Evolutionary conservation across 176 grass and related monocot genomes (phyloP), one percentile per base, ranked within the genome.

Genomic region (Luzula sylvatica): DNA sequence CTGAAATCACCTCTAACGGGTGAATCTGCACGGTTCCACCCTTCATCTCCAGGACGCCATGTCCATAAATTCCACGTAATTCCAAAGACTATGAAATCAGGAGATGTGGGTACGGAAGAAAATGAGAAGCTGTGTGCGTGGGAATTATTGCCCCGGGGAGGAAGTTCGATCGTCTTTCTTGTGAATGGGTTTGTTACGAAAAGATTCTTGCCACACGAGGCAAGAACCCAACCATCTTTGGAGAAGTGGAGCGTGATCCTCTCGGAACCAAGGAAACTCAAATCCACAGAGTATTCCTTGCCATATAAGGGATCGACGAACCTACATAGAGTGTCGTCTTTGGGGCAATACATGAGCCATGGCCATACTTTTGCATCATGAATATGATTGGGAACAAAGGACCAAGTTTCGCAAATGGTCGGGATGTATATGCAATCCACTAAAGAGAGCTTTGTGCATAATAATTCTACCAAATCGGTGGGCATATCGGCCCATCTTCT

Each of bases 181-280:
- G 50, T 69, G 28, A 69, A 57, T n/a, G 65, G 65, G 44, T 56
- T 69, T 2, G 23, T 1, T 5, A 55, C 46, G 38, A 28, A 69
- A 13, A 69, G 43, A 42, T 57, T 19, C 43, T 46, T 58, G 22
- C n/a, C 65, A 27, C 49, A 26, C 13, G 28, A 26, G 19, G 56
- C 35, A 12, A 69, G 12, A 40, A 69, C 51, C 65, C 65, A 69
- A 17, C 65, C 65, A 28, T 69, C 23, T 28, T 23, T 69, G 15
- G 65, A 47, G 3, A 51, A 69, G 18, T 55, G 65, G 17, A 57
- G 23, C 16, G 40, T 38, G n/a, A 55, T 18, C 16, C 44, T 26
- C 23, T 57, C 11, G 28, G 15, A 14, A 27, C 16, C 8, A 17
- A 44, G 22, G 11, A 39, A 23, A 18, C 6, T 15, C 1, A 54